A percentile compares a stretch with the other conserved stretches of the same genome.
Conservation (phyloP, 108 stramenopile genomes). For the Stephanodiscus minutulus region DNA sequence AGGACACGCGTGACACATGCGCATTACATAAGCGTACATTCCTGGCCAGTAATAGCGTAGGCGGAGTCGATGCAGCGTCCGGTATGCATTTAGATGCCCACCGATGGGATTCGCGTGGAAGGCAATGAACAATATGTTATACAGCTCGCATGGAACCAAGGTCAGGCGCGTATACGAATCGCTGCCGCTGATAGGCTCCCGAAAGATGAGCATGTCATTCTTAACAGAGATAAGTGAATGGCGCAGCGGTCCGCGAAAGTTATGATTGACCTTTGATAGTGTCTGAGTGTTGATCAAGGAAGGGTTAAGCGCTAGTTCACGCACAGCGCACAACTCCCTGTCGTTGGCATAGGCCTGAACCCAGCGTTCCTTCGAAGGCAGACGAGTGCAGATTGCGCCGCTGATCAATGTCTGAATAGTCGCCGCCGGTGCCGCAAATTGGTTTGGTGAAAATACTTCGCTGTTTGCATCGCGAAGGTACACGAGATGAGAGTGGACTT, state of each 20-base stretch:
- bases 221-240: neutral
- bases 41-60: slow-evolving; percentile 8
- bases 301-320: neutral
- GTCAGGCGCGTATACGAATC: neutral
- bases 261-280: neutral
- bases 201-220: slow-evolving; percentile 10
- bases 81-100: neutral
- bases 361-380: no score
- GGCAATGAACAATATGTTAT: neutral
- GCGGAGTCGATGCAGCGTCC: neutral
- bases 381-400: no score
- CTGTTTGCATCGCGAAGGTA: no score
- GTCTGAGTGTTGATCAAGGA: neutral
- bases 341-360: neutral
- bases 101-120: slow-evolving; percentile 8
- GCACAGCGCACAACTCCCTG: neutral
- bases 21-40: neutral
- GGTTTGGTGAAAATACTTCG: no score
- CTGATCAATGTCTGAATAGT: no score
- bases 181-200: slow-evolving; percentile 1
- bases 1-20: neutral
- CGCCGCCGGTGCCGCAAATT: no score
- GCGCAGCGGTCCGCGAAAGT: neutral
- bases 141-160: neutral
- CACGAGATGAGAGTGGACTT: no score